phyloP scores from a whole-genome alignment of 2,329 filamentous ascomycete species.

The Lachnellula arida region DNA sequence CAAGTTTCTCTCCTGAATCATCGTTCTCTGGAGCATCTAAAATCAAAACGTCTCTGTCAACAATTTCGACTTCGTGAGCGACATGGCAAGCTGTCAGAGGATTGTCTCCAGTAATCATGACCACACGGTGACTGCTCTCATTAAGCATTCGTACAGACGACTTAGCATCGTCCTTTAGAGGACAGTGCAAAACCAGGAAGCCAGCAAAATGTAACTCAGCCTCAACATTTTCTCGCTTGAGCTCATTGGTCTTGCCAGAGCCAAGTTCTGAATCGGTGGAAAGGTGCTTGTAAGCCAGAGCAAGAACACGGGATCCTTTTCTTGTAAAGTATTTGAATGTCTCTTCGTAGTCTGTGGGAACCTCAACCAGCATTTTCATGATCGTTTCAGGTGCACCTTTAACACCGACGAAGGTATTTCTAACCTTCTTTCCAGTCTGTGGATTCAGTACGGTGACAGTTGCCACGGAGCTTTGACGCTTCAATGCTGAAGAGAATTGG shows the following conservation, averaged over 20 bases:
- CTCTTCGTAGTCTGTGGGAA: constrained; percentile 88
- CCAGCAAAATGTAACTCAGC: constrained; percentile 81
- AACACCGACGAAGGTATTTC: constrained; percentile 86
- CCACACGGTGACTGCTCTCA: constrained; percentile 95
- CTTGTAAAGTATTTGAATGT: constrained; percentile 98
- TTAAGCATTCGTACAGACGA: constrained; percentile 95
- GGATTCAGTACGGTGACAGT: constrained; percentile 70
- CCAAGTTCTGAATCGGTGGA: constrained; percentile 77
- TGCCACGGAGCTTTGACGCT: constrained; percentile 92
- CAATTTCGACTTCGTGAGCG: constrained; percentile 91
- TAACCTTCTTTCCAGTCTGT: constrained; percentile 68
- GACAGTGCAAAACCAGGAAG: constrained; percentile 92
- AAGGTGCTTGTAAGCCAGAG: constrained; percentile 90
- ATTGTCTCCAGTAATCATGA: constrained; percentile 99
- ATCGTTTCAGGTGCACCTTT: constrained; percentile 98
- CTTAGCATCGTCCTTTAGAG: constrained; percentile 93
- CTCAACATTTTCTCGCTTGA: constrained; percentile 91
- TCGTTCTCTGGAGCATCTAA: constrained; percentile 93
- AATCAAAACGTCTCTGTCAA: constrained; percentile 91
- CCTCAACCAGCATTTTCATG: constrained; percentile 79
- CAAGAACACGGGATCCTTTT: constrained; percentile 89
- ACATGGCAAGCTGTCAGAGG: constrained; percentile 95
- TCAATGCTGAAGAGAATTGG: constrained; percentile 95
- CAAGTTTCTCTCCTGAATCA: constrained; percentile 69
- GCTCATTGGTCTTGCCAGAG: constrained; percentile 80